phyloP scores from a whole-genome alignment of 306 rosid genomes.

The Acacia crassicarpa region DNA sequence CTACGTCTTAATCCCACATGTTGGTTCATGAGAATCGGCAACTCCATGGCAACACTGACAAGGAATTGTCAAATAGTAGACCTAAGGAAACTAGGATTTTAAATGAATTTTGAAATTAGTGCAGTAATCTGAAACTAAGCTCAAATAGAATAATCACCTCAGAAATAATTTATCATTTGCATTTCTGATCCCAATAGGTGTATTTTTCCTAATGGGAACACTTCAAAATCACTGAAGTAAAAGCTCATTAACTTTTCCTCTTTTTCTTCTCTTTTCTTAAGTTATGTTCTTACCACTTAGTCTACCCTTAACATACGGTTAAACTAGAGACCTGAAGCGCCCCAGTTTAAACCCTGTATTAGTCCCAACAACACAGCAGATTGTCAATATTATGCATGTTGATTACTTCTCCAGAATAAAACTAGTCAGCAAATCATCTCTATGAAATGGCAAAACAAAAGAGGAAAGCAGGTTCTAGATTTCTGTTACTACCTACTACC shows the following conservation, averaged over 20 bases:
- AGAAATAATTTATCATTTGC: background rate
- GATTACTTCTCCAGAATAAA: background rate
- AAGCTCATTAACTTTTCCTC: too few species aligned
- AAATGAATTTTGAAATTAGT: background rate
- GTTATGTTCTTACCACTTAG: too few species aligned
- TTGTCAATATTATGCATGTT: background rate
- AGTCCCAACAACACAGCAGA: background rate
- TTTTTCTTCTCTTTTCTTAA: too few species aligned
- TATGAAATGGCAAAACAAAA: background rate
- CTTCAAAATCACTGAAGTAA: background rate
- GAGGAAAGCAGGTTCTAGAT: background rate
- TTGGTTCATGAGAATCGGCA: too few species aligned
- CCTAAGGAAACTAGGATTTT: background rate
- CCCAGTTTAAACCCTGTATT: background rate
- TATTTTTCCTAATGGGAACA: background rate
- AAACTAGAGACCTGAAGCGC: too few species aligned
- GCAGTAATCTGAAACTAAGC: background rate
- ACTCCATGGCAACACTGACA: background rate
- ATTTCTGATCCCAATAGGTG: background rate
- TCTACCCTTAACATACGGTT: too few species aligned
- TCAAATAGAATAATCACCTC: background rate
- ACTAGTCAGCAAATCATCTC: slow-evolving; percentile 9
- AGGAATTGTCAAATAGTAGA: background rate
- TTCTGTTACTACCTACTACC: slow-evolving; percentile 14
- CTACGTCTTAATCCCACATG: too few species aligned